phyloP scores from a whole-genome alignment of 139 green algal species.

The Marvania coccoides region DNA sequence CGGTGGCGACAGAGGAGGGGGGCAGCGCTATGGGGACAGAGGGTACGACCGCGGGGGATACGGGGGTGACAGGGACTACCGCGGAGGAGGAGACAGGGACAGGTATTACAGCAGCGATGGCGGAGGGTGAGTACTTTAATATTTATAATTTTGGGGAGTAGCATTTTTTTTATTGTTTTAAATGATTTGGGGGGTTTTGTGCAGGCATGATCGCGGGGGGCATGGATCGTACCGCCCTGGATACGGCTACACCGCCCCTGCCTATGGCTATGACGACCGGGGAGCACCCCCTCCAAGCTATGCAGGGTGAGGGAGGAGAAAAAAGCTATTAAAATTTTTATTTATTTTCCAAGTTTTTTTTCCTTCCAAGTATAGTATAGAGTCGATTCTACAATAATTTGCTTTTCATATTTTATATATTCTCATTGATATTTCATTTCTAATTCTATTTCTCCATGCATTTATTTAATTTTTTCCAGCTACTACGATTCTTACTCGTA shows the following conservation, averaged over 20 bases:
- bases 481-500: neutral
- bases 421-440: too few relatives aligned
- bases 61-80: neutral
- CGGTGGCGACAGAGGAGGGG: neutral
- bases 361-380: too few relatives aligned
- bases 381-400: too few relatives aligned
- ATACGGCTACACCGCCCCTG: neutral
- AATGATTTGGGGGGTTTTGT: too few relatives aligned
- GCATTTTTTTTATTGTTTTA: too few relatives aligned
- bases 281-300: neutral
- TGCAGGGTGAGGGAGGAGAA: neutral
- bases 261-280: slow-evolving; percentile 2
- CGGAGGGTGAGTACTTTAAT: too few relatives aligned
- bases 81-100: neutral
- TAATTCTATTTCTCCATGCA: too few relatives aligned
- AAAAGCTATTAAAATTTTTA: too few relatives aligned
- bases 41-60: neutral
- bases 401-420: too few relatives aligned
- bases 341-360: too few relatives aligned
- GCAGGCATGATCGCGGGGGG: neutral
- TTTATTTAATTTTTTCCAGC: too few relatives aligned
- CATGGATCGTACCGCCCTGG: neutral
- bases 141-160: too few relatives aligned
- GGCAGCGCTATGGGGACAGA: neutral
- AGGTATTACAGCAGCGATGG: neutral